These are phyloP conservation scores for Trichomonas tenax DNA, from an alignment of 208 protist species.

Conservation along the genomic window DNA sequence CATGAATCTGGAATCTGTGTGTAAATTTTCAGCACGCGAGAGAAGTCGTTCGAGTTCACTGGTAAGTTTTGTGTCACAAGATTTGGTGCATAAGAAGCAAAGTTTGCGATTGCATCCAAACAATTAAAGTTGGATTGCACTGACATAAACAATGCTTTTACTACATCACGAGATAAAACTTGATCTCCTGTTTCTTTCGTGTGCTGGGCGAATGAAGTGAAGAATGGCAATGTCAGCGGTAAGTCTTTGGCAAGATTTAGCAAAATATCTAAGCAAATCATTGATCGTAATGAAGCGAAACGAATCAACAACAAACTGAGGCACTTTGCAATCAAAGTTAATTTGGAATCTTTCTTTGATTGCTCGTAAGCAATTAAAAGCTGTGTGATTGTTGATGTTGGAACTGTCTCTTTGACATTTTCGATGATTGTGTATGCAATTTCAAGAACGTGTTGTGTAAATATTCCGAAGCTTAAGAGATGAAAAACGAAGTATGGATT, in stretches of 20 bases:
- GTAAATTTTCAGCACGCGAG: background rate
- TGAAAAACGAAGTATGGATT: background rate
- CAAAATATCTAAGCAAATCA: background rate
- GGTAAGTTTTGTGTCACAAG: background rate
- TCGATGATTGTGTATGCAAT: background rate
- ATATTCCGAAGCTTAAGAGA: background rate
- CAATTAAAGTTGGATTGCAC: background rate
- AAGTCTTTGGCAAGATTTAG: background rate
- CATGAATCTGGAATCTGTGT: background rate
- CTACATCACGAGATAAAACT: background rate
- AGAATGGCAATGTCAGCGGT: background rate
- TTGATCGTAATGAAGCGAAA: background rate
- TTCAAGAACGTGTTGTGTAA: background rate
- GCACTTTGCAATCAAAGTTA: background rate
- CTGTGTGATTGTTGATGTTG: background rate
- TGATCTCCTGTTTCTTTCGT: background rate
- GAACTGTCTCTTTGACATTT: background rate
- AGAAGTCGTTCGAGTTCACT: background rate
- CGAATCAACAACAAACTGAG: background rate
- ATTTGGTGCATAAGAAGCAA: background rate
- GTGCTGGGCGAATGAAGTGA: background rate
- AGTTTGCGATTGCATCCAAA: background rate
- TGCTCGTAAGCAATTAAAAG: background rate
- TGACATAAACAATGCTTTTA: background rate
- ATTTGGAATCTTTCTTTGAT: background rate